A percentile compares a stretch with the other conserved stretches of the same genome.
phyloP scores from a whole-genome alignment of 495 filamentous ascomycete species.

The Neurospora hispaniola region DNA sequence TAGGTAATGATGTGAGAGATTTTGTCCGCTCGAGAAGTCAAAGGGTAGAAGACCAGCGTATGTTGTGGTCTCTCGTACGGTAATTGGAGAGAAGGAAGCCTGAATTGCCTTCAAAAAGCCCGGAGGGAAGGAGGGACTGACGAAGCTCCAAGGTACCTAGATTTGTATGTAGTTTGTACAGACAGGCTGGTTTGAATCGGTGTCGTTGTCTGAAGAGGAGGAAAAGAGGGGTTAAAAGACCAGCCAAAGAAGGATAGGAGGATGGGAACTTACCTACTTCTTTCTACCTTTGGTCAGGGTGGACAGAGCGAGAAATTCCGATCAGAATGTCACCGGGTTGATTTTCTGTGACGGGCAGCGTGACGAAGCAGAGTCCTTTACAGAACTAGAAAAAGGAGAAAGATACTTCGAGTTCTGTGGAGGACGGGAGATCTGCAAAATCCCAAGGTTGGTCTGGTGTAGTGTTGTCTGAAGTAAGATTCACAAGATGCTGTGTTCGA shows the following conservation, averaged over 20 bases:
- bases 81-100: neutral
- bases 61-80: neutral
- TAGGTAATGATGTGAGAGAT: neutral
- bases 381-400: neutral
- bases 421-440: too few relatives aligned
- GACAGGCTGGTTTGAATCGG: neutral
- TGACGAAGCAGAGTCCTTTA: neutral
- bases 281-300: neutral
- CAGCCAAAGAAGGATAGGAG: neutral
- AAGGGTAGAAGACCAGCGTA: neutral
- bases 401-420: too few relatives aligned
- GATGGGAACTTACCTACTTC: neutral
- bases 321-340: neutral
- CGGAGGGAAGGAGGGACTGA: neutral
- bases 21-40: neutral
- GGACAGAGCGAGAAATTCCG: neutral
- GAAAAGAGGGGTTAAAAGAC: neutral
- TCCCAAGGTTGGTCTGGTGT: neutral
- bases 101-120: neutral
- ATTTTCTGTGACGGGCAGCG: neutral
- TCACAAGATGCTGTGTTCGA: neutral
- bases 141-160: neutral
- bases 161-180: neutral
- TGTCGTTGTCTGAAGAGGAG: neutral
- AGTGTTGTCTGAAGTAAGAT: neutral